These are phyloP conservation scores for Macrocybe gigantea DNA, from an alignment of 768 basidiomycete genomes.

Conservation along the genomic window DNA sequence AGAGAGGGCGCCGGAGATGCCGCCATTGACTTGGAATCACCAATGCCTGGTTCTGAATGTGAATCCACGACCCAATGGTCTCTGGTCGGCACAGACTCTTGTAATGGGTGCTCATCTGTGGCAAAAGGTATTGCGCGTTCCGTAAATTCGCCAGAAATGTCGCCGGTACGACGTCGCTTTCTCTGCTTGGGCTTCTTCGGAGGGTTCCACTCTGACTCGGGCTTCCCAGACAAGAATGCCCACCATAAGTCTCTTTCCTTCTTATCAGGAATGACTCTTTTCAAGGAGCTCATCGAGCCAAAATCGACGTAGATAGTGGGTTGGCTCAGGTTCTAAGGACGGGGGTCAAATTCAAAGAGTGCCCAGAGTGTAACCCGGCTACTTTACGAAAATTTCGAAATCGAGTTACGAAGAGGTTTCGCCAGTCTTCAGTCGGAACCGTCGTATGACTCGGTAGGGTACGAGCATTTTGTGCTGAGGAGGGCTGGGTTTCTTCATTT, in stretches of 20 bases:
- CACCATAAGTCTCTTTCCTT: constrained; percentile 77
- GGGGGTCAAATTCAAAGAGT: constrained; percentile 5
- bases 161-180: constrained; percentile 11
- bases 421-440: constrained; percentile 69
- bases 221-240: constrained; percentile 65
- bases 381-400: constrained; percentile 69
- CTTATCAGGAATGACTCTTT: constrained; percentile 56
- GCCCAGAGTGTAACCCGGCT: constrained; percentile 5
- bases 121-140: constrained; percentile 15
- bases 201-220: constrained; percentile 64
- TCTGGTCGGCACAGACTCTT: constrained; percentile 26
- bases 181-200: constrained; percentile 33
- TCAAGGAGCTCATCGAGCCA: constrained; percentile 17
- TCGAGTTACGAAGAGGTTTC: constrained; percentile 43
- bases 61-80: constrained; percentile 38
- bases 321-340: constrained; percentile 58
- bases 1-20: constrained; percentile 14
- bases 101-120: constrained; percentile 5
- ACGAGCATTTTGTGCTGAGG: constrained; percentile 12
- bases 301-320: constrained; percentile 45
- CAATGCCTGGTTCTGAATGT: constrained; percentile 19
- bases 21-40: constrained; percentile 31
- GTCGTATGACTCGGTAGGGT: constrained; percentile 20
- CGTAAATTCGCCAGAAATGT: constrained; percentile 31
- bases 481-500: constrained; percentile 24